Base-by-base conservation (phyloP, 306 rosid species). In the Fagus crenata region DNA sequence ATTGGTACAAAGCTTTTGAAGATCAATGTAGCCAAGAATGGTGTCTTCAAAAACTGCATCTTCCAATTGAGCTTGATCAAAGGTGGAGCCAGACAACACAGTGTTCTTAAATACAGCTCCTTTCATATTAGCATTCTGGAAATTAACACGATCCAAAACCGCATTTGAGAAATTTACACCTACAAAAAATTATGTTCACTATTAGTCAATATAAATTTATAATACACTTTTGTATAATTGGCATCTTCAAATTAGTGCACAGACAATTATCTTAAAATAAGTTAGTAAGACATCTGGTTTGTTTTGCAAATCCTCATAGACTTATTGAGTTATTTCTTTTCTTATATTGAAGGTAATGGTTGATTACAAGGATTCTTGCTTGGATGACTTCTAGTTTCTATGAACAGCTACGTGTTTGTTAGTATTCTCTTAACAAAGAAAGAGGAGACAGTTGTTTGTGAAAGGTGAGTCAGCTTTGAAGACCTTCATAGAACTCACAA, bases 111-210 rank as follows among this genome's bases (percentile, higher is more conserved):
- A 95, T 42, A 84, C 74, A 78, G 96, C 97, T 87, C 97, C 98
- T 87, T 88, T 76, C 39, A 95, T 97, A 87, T 95, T 81, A 13
- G 98, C 97, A 83, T 92, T 95, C 87, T 54, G 89, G 41, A 95
- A 95, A 81, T 92, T 92, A 72, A 95, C 98, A 36, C 97, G 88
- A 75, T 95, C 97, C 77, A 95, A 78, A 3, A 90, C 97, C 13
- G 97, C 98, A 78, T 95, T 95, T 32, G 98, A 76, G 89, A 95
- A 95, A 82, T 95, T 87, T 60, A 84, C 91, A 54, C 97, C 98
- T 95, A 88, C 77, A 81, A 70, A 78, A 70, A 1, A 65, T 33
- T 59, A 12, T 28, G 8, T 3, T 78, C 79, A 75, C 67, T 18
- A 51, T 71, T 67, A 77, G 40, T 55, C 17, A 54, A 41, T 54